These are phyloP conservation scores for Wickerhamiella vanderwaltii DNA, from an alignment of 805 yeast genomes.

Conservation along the genomic window DNA sequence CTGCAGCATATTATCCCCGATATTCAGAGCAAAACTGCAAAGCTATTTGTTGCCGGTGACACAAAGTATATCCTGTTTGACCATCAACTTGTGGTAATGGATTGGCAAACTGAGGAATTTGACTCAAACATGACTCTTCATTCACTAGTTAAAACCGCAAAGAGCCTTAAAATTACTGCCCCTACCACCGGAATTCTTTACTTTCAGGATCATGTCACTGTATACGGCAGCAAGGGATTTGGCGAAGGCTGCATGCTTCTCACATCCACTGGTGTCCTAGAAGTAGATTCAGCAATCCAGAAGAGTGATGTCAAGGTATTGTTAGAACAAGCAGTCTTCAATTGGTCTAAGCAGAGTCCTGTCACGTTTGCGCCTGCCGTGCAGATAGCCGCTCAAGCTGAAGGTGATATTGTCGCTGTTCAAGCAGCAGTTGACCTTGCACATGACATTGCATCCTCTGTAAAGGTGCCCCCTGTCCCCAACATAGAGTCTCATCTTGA, in stretches of 20 bases:
- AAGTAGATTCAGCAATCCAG: neutral
- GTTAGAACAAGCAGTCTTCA: slow-evolving; percentile 1
- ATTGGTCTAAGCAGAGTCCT: slow-evolving; percentile 1
- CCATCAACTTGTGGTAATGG: slow-evolving; percentile 2
- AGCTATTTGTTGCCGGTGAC: neutral
- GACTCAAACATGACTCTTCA: neutral
- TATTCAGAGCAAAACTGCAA: neutral
- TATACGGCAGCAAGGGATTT: neutral
- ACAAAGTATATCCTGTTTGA: slow-evolving; percentile 1
- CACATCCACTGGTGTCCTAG: slow-evolving; percentile 1
- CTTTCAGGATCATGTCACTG: neutral
- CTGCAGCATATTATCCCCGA: slow-evolving; percentile 1
- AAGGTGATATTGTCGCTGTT: neutral
- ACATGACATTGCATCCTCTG: neutral
- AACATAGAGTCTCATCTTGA: slow-evolving; percentile 1
- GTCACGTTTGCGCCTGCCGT: slow-evolving; percentile 5
- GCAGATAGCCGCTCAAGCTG: neutral
- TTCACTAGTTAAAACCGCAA: slow-evolving; percentile 4
- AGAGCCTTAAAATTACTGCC: neutral
- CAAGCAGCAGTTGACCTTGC: neutral
- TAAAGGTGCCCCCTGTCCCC: neutral
- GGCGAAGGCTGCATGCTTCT: slow-evolving; percentile 2
- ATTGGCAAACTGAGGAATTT: neutral
- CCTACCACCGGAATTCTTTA: neutral
- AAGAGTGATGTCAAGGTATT: neutral